Evolutionary conservation across 176 grass and related monocot genomes (phyloP).

Genomic region (Calamus simplicifolius): DNA sequence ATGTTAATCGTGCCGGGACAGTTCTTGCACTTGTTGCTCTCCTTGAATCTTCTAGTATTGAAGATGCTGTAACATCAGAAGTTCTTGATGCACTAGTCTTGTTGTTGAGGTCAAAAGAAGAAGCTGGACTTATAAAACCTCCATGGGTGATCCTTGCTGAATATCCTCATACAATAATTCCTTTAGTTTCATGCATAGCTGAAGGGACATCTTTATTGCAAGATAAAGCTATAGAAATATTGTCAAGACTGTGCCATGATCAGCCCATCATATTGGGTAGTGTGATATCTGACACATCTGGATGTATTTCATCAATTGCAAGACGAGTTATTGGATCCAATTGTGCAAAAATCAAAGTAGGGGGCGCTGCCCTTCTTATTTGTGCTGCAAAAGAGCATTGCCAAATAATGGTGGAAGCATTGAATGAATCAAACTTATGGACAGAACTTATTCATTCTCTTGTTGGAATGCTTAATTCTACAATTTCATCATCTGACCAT

Average conservation of each 20-base stretch:
- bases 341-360: conserved; percentile 74
- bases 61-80: conserved; percentile 75
- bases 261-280: conserved; percentile 75
- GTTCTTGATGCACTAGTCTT: conserved; percentile 94
- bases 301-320: conserved; percentile 66
- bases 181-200: conserved; percentile 81
- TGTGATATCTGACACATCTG: conserved; percentile 71
- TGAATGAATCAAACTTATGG: conserved; percentile 65
- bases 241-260: conserved; percentile 72
- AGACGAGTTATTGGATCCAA: conserved; percentile 61
- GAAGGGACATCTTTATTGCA: conserved; percentile 71
- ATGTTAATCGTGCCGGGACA: conserved; percentile 68
- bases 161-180: conserved; percentile 82
- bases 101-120: conserved; percentile 74
- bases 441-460: conserved; percentile 78
- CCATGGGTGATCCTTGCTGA: conserved; percentile 84
- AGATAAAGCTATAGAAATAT: conserved; percentile 96
- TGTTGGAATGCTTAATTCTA: conserved; percentile 70
- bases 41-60: conserved; percentile 71
- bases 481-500: conserved; percentile 52
- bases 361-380: conserved; percentile 84
- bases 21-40: conserved; percentile 76
- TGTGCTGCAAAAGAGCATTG: conserved; percentile 73
- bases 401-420: conserved; percentile 62
- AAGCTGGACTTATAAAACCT: conserved; percentile 65